phyloP scores from a whole-genome alignment of 1,284 basidiomycete genomes.

The Cystobasidiaceae sp. region DNA sequence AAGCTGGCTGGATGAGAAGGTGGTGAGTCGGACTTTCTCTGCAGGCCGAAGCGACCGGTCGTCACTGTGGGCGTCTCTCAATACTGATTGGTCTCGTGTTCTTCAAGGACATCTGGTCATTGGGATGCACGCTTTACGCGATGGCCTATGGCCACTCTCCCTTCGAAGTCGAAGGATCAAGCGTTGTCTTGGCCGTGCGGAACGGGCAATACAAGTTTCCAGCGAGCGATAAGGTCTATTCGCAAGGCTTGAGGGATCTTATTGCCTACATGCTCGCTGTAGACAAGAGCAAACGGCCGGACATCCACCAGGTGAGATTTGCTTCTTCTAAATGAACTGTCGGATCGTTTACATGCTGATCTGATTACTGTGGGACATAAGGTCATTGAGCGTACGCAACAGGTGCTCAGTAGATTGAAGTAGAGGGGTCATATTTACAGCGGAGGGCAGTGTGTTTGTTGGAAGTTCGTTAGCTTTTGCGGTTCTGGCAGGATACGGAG shows the following conservation, averaged over 20 bases:
- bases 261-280: constrained; percentile 78
- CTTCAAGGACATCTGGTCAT: constrained; percentile 75
- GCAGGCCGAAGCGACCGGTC: not conserved
- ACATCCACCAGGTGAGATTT: constrained; percentile 66
- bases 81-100: not conserved
- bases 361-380: no score
- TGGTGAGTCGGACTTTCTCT: constrained; percentile 11
- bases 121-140: constrained; percentile 85
- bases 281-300: constrained; percentile 70
- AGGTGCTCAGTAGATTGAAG: constrained; percentile 17
- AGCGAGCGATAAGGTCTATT: constrained; percentile 60
- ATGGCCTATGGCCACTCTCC: constrained; percentile 73
- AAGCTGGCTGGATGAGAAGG: constrained; percentile 16
- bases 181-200: constrained; percentile 90
- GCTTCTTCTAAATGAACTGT: not conserved
- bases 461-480: no score
- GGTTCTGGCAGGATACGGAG: no score
- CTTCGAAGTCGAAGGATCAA: constrained; percentile 87
- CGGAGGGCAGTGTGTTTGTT: not conserved
- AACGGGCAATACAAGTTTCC: constrained; percentile 81
- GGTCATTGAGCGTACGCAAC: constrained; percentile 25
- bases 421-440: not conserved
- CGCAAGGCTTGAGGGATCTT: constrained; percentile 68
- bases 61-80: not conserved
- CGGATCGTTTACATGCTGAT: not conserved